Percentiles rank a stretch among this genome's conserved stretches.
phyloP scores from a whole-genome alignment of 1,284 basidiomycete species.

The Vanrija humicola region DNA sequence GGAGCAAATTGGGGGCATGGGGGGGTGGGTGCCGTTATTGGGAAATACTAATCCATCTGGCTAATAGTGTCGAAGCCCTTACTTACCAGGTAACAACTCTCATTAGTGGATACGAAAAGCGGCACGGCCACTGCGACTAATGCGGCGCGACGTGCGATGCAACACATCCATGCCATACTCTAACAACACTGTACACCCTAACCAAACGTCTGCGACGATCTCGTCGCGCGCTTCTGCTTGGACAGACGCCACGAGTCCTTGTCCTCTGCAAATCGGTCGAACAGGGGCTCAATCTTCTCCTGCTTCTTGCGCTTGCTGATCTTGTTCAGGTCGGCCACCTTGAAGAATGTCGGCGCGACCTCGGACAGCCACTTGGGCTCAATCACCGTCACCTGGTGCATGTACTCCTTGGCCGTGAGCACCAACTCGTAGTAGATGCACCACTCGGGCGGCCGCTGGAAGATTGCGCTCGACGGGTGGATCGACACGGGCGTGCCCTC shows the following conservation, averaged over 20 bases:
- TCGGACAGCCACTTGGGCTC: constrained; percentile 99
- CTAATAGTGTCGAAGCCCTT: too few species aligned
- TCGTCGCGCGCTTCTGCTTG: constrained; percentile 44
- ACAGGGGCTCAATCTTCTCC: constrained; percentile 88
- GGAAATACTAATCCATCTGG: too few species aligned
- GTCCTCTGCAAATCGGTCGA: constrained; percentile 48
- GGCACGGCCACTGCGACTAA: too few species aligned
- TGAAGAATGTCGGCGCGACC: constrained; percentile 93
- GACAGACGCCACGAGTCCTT: constrained; percentile 52
- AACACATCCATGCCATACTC: too few species aligned
- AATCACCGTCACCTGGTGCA: constrained; percentile 88
- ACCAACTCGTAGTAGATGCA: constrained; percentile 72
- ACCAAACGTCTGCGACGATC: constrained; percentile 44
- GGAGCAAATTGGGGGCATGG: too few species aligned
- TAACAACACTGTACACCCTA: constrained; percentile 1
- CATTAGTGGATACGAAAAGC: too few species aligned
- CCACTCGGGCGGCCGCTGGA: constrained; percentile 86
- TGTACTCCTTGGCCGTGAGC: constrained; percentile 80
- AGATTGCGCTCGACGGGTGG: constrained; percentile 93
- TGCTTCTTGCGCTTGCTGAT: constrained; percentile 96
- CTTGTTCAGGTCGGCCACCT: constrained; percentile 89
- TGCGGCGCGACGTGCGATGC: too few species aligned
- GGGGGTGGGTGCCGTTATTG: too few species aligned
- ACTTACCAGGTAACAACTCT: too few species aligned
- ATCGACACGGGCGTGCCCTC: constrained; percentile 98